Conservation (phyloP, 106 monocot genomes). For the Allium sativum region DNA sequence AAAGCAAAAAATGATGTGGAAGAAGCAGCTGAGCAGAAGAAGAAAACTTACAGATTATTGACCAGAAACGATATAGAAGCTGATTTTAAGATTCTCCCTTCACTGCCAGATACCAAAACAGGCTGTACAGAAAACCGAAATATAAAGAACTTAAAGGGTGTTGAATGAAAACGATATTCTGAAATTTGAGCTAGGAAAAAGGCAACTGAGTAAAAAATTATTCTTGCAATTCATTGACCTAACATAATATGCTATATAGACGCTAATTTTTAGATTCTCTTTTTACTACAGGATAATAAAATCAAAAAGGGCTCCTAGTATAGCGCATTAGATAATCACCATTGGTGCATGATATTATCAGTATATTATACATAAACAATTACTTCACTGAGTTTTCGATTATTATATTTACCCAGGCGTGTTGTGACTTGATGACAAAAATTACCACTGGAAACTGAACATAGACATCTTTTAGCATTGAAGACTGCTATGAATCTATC, state of each 20-base stretch:
- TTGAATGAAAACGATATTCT: neutral
- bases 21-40: slow-evolving; percentile 37
- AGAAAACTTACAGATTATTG: slow-evolving; percentile 80
- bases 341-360: too few relatives aligned
- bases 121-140: slow-evolving; percentile 29
- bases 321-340: neutral
- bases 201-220: slow-evolving; percentile 6
- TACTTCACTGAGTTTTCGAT: slow-evolving; percentile 1
- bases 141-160: slow-evolving; percentile 1
- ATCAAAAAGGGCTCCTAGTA: slow-evolving; percentile 84
- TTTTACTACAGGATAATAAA: slow-evolving; percentile 61
- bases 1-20: too few relatives aligned
- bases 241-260: slow-evolving; percentile 70
- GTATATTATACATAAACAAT: neutral
- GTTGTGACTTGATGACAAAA: neutral
- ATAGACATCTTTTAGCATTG: too few relatives aligned
- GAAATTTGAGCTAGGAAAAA: neutral
- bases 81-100: too few relatives aligned
- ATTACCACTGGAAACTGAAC: neutral
- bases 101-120: slow-evolving; percentile 27
- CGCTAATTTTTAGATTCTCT: slow-evolving; percentile 66
- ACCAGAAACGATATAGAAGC: slow-evolving; percentile 65
- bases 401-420: neutral
- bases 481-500: too few relatives aligned
- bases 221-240: slow-evolving; percentile 91